Evolutionary conservation across 108 stramenopile genomes (phyloP).

Genomic region (Nitzschia putrida): DNA sequence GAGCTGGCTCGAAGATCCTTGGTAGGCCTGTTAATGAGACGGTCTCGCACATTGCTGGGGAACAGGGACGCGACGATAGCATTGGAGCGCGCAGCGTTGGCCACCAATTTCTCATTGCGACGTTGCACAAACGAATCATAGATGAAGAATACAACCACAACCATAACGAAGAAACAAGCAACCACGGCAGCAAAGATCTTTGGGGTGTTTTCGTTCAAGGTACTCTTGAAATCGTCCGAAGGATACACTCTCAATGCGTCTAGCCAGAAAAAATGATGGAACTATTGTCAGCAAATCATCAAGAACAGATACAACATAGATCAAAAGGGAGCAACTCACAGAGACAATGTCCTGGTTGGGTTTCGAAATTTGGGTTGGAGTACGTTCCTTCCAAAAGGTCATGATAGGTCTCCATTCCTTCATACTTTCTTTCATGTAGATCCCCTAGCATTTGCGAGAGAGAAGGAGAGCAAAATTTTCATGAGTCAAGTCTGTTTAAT

Average conservation of each 20-base stretch:
- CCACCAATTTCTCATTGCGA: slow-evolving; percentile 1
- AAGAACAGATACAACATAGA: neutral
- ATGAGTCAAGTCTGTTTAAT: no score
- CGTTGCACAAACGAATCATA: slow-evolving; percentile 12
- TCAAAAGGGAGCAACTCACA: no score
- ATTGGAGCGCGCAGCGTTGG: slow-evolving; percentile 12
- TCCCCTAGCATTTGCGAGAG: no score
- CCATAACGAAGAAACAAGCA: slow-evolving; percentile 40
- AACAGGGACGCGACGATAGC: slow-evolving; percentile 4
- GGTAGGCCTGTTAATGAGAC: neutral
- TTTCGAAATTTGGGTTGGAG: no score
- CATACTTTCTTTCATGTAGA: no score
- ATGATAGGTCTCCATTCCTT: no score
- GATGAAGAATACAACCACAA: slow-evolving; percentile 27
- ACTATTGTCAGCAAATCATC: neutral
- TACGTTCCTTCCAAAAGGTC: no score
- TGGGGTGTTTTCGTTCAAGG: neutral
- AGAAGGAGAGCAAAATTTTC: no score
- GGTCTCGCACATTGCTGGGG: slow-evolving; percentile 8
- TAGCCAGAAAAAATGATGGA: neutral
- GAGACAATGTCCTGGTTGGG: no score
- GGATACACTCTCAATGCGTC: neutral
- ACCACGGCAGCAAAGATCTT: slow-evolving; percentile 36
- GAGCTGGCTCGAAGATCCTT: no score
- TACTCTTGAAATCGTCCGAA: neutral